Conservation (phyloP, 139 green algal genomes). For the Coelastrella sp. region DNA sequence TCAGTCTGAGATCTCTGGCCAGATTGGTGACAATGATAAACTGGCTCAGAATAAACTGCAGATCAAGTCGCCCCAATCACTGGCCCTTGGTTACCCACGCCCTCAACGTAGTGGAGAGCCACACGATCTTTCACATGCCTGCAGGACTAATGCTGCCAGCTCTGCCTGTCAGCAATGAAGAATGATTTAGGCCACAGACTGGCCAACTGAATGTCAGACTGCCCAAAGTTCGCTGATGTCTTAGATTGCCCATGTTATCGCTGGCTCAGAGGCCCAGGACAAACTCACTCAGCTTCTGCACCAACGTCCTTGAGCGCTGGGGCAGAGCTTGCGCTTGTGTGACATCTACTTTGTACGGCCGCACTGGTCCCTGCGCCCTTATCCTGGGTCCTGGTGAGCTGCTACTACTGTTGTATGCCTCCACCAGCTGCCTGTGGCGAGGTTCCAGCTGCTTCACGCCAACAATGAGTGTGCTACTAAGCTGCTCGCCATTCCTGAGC, state of each 20-base stretch:
- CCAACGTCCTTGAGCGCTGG: constrained; percentile 48
- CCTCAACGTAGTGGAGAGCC: no score
- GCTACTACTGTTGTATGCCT: not conserved
- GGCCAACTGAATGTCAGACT: no score
- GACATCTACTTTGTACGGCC: constrained; percentile 64
- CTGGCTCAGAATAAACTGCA: no score
- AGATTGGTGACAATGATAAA: no score
- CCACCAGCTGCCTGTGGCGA: constrained; percentile 48
- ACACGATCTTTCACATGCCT: no score
- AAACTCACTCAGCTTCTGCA: constrained; percentile 62
- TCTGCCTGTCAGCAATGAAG: no score
- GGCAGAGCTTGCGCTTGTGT: constrained; percentile 51
- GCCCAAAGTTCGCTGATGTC: no score
- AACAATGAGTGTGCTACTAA: constrained; percentile 62
- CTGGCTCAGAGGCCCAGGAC: constrained; percentile 22
- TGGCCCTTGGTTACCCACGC: no score
- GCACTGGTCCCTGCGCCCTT: constrained; percentile 39
- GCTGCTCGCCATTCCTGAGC: constrained; percentile 62
- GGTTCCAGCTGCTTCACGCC: constrained; percentile 70
- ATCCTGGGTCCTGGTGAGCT: constrained; percentile 18
- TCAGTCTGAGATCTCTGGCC: no score
- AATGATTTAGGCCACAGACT: no score
- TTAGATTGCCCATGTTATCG: not conserved
- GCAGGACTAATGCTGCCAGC: no score
- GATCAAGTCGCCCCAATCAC: no score